Evolutionary conservation across 83 land plant species (phyloP), one percentile per base, ranked within the genome.

Genomic region (Diphasiastrum complanatum): DNA sequence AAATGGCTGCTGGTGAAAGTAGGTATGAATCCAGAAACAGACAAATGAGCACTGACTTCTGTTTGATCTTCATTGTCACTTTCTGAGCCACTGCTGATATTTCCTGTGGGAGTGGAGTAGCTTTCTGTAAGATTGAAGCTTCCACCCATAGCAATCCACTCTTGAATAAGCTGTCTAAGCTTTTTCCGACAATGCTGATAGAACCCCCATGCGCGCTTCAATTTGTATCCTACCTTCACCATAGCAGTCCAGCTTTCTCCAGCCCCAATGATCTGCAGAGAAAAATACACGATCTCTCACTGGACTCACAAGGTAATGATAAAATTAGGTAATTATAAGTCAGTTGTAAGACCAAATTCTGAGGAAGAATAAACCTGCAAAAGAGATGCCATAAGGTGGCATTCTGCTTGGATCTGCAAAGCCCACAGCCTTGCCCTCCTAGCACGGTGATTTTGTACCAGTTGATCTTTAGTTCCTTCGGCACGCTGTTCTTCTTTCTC

Each of bases 121-220:
- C 30, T 33, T 33, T 33, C 55, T 25, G 14, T 19, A 14, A 51
- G 4, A 33, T 64, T 49, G 37, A 73, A 69, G 33, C 65, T 73
- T 10, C 76, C 76, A 18, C 73, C 76, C 76, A 73, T 66, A 34
- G 54, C 55, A 29, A 73, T 50, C 76, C 76, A 73, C 57, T 73
- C 76, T 40, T 51, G 29, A 26, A 46, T 32, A n/a, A 73, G 34
- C 33, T 73, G 70, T 31, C 38, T n/a, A n/a, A 73, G 72, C 49
- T 73, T 73, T 54, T 67, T 73, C 46, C 29, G 50, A 45, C 76
- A 58, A 41, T 73, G 76, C 59, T 73, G 74, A 48, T 73, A 73
- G 16, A 73, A 14, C 29, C 63, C 46, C 65, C 71, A 66, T 40
- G 65, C 51, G 11, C 66, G 37, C 34, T 60, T 67, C 41, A 73